Conservation (phyloP, 345 rosid species). For the Isatis tinctoria region DNA sequence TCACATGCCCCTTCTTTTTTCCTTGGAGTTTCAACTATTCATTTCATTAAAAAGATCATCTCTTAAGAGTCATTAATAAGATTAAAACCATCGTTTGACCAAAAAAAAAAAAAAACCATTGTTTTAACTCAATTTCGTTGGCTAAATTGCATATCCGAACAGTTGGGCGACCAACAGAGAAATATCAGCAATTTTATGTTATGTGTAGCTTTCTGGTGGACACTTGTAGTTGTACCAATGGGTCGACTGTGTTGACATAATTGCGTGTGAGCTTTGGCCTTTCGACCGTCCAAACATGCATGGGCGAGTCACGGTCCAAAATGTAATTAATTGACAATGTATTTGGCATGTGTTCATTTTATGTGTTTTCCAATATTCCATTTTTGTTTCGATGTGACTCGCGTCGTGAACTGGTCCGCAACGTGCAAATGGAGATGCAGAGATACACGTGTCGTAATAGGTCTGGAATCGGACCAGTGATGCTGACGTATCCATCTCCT, state of each 20-base stretch:
- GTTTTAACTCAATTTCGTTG: neutral
- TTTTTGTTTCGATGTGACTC: slow-evolving; percentile 7
- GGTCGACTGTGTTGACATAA: neutral
- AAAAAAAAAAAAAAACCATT: too few relatives aligned
- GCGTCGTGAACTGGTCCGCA: neutral
- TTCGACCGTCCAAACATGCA: slow-evolving; percentile 18
- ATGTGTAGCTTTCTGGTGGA: slow-evolving; percentile 3
- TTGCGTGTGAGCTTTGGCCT: neutral
- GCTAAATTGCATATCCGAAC: neutral
- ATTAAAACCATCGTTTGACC: neutral
- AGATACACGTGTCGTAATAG: neutral
- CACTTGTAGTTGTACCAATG: slow-evolving; percentile 3
- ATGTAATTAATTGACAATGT: neutral
- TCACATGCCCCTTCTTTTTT: slow-evolving; percentile 9
- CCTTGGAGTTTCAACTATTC: slow-evolving; percentile 11
- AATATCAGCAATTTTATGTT: slow-evolving; percentile 4
- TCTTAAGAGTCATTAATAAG: neutral
- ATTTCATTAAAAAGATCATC: neutral
- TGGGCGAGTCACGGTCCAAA: slow-evolving; percentile 11
- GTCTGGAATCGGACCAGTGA: neutral
- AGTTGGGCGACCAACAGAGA: neutral
- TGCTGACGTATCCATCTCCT: neutral
- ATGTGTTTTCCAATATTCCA: neutral
- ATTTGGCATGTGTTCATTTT: neutral
- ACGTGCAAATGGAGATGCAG: slow-evolving; percentile 1